A percentile compares a stretch with the other conserved stretches of the same genome.
These are phyloP conservation scores for Ophiostoma populinum DNA, from an alignment of 2,329 filamentous ascomycete genomes.

Conservation along the genomic window DNA sequence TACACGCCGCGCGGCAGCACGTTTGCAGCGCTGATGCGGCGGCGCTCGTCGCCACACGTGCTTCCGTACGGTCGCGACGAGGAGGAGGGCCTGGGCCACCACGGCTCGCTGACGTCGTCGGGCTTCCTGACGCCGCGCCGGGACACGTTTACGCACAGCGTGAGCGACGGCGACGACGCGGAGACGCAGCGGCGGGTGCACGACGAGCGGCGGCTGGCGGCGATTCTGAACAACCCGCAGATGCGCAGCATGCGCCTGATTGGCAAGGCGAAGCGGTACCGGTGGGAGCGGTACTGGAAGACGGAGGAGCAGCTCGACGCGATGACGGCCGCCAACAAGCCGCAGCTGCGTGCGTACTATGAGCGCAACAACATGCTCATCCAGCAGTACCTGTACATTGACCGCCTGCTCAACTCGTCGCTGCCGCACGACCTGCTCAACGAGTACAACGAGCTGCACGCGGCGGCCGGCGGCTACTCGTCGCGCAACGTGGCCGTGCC, in stretches of 20 bases:
- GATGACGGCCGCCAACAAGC: constrained; percentile 41
- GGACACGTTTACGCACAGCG: constrained; percentile 13
- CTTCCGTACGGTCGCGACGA: constrained; percentile 9
- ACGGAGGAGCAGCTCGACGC: constrained; percentile 53
- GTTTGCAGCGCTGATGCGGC: constrained; percentile 20
- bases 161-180: constrained; percentile 25
- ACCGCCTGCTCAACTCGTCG: constrained; percentile 75
- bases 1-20: constrained; percentile 23
- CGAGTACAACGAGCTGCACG: constrained; percentile 57
- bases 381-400: constrained; percentile 86
- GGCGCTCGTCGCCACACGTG: constrained; percentile 28
- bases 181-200: constrained; percentile 19
- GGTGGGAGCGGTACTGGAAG: constrained; percentile 79
- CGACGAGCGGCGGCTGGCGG: constrained; percentile 41
- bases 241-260: constrained; percentile 76
- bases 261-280: constrained; percentile 72
- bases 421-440: constrained; percentile 84
- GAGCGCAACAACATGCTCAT: constrained; percentile 77
- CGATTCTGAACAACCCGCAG: constrained; percentile 47
- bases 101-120: constrained; percentile 2
- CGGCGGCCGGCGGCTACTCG: constrained; percentile 23
- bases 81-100: constrained; percentile 10
- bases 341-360: constrained; percentile 71
- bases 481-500: constrained; percentile 44
- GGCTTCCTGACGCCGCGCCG: constrained; percentile 10